phyloP scores from a whole-genome alignment of 2,329 filamentous ascomycete genomes.

The Fusarium coicis region DNA sequence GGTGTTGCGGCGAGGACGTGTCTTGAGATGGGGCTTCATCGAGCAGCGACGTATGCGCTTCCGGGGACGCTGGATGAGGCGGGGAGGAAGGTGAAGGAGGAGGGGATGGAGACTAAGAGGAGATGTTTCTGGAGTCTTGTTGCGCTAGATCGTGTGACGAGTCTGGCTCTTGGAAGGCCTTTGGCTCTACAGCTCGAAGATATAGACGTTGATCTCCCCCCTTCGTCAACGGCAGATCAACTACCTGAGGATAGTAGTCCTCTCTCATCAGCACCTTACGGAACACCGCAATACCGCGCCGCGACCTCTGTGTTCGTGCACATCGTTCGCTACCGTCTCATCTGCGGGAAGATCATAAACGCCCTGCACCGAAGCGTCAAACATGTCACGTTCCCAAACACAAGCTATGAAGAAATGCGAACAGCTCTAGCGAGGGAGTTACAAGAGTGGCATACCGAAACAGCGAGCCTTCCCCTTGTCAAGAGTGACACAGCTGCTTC shows the following conservation, averaged over 20 bases:
- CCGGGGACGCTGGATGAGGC: neutral
- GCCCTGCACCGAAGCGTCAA: slow-evolving; percentile 48
- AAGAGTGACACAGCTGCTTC: slow-evolving; percentile 35
- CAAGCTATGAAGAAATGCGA: slow-evolving; percentile 29
- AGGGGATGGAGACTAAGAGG: slow-evolving; percentile 50
- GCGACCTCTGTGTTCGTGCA: slow-evolving; percentile 51
- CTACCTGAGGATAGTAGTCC: slow-evolving; percentile 25
- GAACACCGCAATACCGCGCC: slow-evolving; percentile 39
- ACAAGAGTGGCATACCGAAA: slow-evolving; percentile 46
- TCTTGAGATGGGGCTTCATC: slow-evolving; percentile 54
- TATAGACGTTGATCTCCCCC: slow-evolving; percentile 52
- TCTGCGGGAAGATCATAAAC: slow-evolving; percentile 53
- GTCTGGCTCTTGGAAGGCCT: slow-evolving; percentile 53
- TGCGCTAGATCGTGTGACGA: slow-evolving; percentile 51
- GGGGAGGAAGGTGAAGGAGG: slow-evolving; percentile 5
- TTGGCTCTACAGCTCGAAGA: slow-evolving; percentile 55
- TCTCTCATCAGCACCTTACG: slow-evolving; percentile 29
- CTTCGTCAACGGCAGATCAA: slow-evolving; percentile 26
- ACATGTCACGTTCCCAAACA: slow-evolving; percentile 9
- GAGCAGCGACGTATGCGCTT: slow-evolving; percentile 49
- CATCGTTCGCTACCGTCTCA: slow-evolving; percentile 53
- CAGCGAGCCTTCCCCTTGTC: slow-evolving; percentile 42
- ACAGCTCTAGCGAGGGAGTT: slow-evolving; percentile 45
- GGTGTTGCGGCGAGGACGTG: slow-evolving; percentile 55
- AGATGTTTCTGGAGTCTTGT: slow-evolving; percentile 58